Evolutionary conservation across 805 yeast species (phyloP), one percentile per base, ranked within the genome.

Genomic region (Pichia rugopelliculosa): DNA sequence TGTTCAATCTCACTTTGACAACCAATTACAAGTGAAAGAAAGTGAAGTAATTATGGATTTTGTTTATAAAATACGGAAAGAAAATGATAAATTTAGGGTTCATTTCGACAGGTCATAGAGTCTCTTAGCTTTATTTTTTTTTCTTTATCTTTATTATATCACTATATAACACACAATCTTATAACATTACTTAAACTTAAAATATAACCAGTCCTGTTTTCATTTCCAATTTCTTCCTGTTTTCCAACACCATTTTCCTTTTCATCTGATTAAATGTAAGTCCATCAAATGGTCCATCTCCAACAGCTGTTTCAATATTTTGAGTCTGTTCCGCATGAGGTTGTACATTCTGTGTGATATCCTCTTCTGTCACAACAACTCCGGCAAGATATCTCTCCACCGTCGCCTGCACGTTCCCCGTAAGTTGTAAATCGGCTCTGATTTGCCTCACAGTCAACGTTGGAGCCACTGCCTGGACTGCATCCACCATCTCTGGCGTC

Each of bases 31-130:
- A 12, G 79, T 80, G 4, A 80, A 86, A 56, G 99, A 91, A 59
- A 80, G 83, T 49, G 98, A 91, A 57, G 80, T 85, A 27, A 80
- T 91, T 36, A 87, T 96, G 34, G 89, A 86, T 58, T 93, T 91
- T 61, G 72, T 93, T 47, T 93, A 91, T 68, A 82, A 86, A 57
- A 89, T 87, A 45, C 80, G 80, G 59, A 83, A 87, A 59, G 87
- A 86, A 57, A 62, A 62, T 44, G 61, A 65, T 42, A 60, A 60
- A 43, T 65, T 64, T 67, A 59, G 64, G 23, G 71, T 76, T 55
- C 71, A 70, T 51, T 66, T 66, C 37, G 67, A 63, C 46, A 59
- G 57, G 43, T 50, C 39, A 30, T 42, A 24, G 39, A 38, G 27
- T 21, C 23, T 26, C 13, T 34, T 20, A 22, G 15, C 41, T 34